Conservation (phyloP, 2,329 filamentous ascomycete genomes). For the Curvularia verruculosa region DNA sequence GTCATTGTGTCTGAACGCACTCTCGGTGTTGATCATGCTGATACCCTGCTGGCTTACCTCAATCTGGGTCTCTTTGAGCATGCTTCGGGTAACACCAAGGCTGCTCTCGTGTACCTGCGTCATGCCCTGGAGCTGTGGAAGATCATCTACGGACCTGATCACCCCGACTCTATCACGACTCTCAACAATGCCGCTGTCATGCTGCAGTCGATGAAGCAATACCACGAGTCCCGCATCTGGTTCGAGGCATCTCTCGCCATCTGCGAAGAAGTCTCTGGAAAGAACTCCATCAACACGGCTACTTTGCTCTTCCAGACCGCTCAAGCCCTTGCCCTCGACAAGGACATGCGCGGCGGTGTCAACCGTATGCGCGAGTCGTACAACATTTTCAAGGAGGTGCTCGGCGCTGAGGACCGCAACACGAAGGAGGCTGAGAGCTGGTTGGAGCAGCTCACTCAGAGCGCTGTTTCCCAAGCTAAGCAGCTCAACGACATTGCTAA, state of each 20-base stretch:
- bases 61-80: constrained; percentile 96
- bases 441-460: constrained; percentile 95
- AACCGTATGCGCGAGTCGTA: constrained; percentile 94
- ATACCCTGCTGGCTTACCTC: constrained; percentile 93
- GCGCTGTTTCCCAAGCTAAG: constrained; percentile 92
- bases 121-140: constrained; percentile 97
- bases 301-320: constrained; percentile 97
- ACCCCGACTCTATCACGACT: constrained; percentile 97
- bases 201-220: constrained; percentile 94
- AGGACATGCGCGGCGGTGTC: constrained; percentile 90
- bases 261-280: constrained; percentile 88
- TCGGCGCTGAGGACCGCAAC: constrained; percentile 91
- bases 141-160: constrained; percentile 89
- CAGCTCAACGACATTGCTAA: constrained; percentile 85
- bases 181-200: constrained; percentile 99
- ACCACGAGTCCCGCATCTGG: constrained; percentile 93
- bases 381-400: constrained; percentile 87
- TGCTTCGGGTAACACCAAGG: constrained; percentile 85
- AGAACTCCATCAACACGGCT: constrained; percentile 88
- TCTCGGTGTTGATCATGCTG: constrained; percentile 87
- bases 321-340: constrained; percentile 92
- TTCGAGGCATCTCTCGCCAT: constrained; percentile 91
- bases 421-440: constrained; percentile 97
- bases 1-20: constrained; percentile 96
- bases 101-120: constrained; percentile 85